Base-by-base conservation (phyloP, 2,329 filamentous ascomycete species). In the Stachybotrys chartarum region DNA sequence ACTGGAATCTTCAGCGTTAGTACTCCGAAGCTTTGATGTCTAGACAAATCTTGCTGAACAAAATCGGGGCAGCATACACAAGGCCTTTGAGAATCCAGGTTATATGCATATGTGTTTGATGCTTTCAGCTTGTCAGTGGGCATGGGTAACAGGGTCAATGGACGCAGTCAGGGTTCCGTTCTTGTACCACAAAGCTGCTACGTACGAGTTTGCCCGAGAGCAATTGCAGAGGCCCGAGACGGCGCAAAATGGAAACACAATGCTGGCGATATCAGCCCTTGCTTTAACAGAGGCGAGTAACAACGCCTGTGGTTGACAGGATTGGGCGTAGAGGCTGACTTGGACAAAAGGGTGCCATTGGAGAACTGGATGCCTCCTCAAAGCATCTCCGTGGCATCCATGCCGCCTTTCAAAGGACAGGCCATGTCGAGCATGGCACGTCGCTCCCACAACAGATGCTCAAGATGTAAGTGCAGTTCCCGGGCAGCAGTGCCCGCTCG, bases 91-190 rank as follows among this genome's bases (percentile, higher is more conserved):
- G 50, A 73, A 75, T 55, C 72, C 72, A 2, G 74, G 74, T 3
- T 75, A 75, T 55, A 74, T 77, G 59, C 73, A 77, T 58, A 75
- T 73, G 59, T 75, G 74, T 30, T 62, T 77, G 51, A 70, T 76
- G 58, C 67, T 77, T 58, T 75, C 75, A 18, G 72, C 72, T 30
- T 70, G 75, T 53, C 75, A 77, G 53, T 76, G 73, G 72, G 72
- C 73, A 30, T 77, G 74, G 75, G 70, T 73, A 50, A 75, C 71
- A 3, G 74, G 74, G 32, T 74, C 74, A 53, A 70, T 74, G 60
- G 74, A 76, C 53, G 68, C 73, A 53, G 74, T 75, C 59, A 70
- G 72, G 59, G 66, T 76, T 24, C 72, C 74, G 11, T 76, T 76
- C 59, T 67, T 76, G 53, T 75, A 77, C 55, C 74, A 76, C 61